These are phyloP conservation scores for Hanseniaspora occidentalis DNA, from an alignment of 805 yeast species.

Conservation along the genomic window DNA sequence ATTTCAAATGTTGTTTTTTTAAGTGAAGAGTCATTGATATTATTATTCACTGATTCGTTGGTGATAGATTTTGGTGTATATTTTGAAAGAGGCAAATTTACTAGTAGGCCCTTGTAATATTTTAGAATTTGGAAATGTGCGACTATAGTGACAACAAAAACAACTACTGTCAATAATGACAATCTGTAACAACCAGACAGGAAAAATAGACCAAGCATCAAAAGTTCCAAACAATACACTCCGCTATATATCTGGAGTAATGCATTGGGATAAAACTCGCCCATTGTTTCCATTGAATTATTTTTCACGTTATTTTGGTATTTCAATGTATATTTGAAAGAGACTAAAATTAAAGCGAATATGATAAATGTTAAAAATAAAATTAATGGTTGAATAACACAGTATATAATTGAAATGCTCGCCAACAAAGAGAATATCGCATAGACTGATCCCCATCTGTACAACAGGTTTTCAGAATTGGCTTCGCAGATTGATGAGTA, in stretches of 20 bases:
- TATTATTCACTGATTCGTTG: background rate
- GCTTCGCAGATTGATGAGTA: slow-evolving; percentile 31
- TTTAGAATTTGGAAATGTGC: slow-evolving; percentile 42
- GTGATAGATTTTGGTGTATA: slow-evolving; percentile 2
- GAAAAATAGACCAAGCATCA: slow-evolving; percentile 65
- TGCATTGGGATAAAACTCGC: slow-evolving; percentile 62
- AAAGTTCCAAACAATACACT: slow-evolving; percentile 65
- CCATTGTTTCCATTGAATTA: slow-evolving; percentile 49
- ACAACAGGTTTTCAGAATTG: slow-evolving; percentile 29
- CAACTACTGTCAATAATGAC: slow-evolving; percentile 36
- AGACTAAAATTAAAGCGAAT: slow-evolving; percentile 42
- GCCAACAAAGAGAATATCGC: slow-evolving; percentile 69
- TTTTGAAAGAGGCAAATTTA: slow-evolving; percentile 26
- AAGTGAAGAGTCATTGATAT: background rate
- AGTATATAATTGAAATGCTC: slow-evolving; percentile 66
- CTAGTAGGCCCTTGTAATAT: slow-evolving; percentile 26
- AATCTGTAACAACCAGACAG: slow-evolving; percentile 38
- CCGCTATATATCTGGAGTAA: slow-evolving; percentile 71
- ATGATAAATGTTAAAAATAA: slow-evolving; percentile 46
- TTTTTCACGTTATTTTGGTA: slow-evolving; percentile 41
- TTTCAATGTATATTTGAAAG: slow-evolving; percentile 58
- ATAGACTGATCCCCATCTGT: slow-evolving; percentile 68
- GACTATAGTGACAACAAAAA: slow-evolving; percentile 41
- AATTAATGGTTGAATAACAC: slow-evolving; percentile 70
- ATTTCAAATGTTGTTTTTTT: slow-evolving; percentile 1